A percentile compares a stretch with the other conserved stretches of the same genome.
These are phyloP conservation scores for Citrullus amarus DNA, from an alignment of 306 rosid genomes.

Conservation along the genomic window DNA sequence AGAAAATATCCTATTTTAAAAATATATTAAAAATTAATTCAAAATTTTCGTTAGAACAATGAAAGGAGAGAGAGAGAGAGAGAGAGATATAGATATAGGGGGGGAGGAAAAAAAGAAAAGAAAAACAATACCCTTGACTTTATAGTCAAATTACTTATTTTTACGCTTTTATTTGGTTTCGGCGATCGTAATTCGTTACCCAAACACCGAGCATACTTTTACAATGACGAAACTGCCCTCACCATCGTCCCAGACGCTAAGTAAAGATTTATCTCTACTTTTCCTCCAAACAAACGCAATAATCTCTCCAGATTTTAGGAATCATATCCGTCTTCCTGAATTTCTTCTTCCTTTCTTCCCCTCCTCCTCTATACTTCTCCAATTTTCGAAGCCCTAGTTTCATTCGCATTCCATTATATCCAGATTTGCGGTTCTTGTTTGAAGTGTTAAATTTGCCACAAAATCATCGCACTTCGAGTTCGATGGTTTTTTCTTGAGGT, in stretches of 20 bases:
- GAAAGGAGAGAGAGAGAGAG: too few relatives aligned
- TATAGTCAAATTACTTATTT: neutral
- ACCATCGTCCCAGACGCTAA: neutral
- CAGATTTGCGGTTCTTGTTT: neutral
- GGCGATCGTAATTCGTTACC: neutral
- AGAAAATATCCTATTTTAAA: too few relatives aligned
- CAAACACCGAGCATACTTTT: neutral
- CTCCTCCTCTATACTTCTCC: neutral
- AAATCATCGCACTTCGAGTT: neutral
- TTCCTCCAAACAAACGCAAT: slow-evolving; percentile 4
- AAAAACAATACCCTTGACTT: neutral
- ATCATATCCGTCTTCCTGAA: neutral
- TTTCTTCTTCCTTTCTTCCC: neutral
- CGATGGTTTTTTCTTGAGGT: slow-evolving; percentile 5
- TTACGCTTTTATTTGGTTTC: neutral
- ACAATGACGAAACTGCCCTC: slow-evolving; percentile 6
- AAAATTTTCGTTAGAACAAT: too few relatives aligned
- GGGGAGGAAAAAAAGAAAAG: too few relatives aligned
- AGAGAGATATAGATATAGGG: too few relatives aligned
- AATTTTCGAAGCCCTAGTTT: neutral
- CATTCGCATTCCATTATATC: neutral
- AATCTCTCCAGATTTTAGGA: slow-evolving; percentile 4
- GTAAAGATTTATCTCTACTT: slow-evolving; percentile 2
- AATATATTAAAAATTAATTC: too few relatives aligned
- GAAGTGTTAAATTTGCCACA: neutral